phyloP scores from a whole-genome alignment of 495 filamentous ascomycete genomes.

The Stereocaulon alpinum region DNA sequence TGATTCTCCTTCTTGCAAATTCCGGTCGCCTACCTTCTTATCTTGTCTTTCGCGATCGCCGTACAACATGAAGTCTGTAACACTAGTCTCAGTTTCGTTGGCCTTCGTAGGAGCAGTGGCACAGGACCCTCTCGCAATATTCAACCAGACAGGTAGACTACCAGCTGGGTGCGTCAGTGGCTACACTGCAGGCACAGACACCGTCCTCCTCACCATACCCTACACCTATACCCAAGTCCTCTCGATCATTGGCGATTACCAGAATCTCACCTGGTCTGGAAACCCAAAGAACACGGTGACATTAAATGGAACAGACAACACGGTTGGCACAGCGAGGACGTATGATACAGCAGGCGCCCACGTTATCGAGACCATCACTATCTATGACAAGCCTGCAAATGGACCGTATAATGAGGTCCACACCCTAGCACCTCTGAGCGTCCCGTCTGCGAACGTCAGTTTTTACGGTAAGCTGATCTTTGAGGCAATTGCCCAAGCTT shows the following conservation, averaged over 20 bases:
- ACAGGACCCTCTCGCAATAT: slow-evolving; percentile 4
- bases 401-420: slow-evolving; percentile 21
- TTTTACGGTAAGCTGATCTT: slow-evolving; percentile 18
- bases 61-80: background rate
- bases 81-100: background rate
- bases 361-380: slow-evolving; percentile 24
- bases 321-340: slow-evolving; percentile 19
- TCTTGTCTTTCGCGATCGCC: background rate
- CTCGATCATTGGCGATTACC: slow-evolving; percentile 23
- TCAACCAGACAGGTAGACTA: slow-evolving; percentile 7
- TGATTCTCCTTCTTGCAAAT: background rate
- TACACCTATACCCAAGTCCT: slow-evolving; percentile 25
- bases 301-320: slow-evolving; percentile 24
- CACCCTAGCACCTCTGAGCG: slow-evolving; percentile 14
- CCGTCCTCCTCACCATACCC: slow-evolving; percentile 21
- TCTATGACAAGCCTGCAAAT: slow-evolving; percentile 21
- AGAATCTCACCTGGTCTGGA: slow-evolving; percentile 26
- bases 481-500: background rate
- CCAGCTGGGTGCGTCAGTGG: slow-evolving; percentile 15
- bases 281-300: slow-evolving; percentile 8
- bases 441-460: slow-evolving; percentile 17
- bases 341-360: slow-evolving; percentile 18
- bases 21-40: background rate
- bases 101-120: background rate
- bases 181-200: slow-evolving; percentile 19